These are phyloP conservation scores for Termitomyces heimii DNA, from an alignment of 768 basidiomycete genomes.

Conservation along the genomic window DNA sequence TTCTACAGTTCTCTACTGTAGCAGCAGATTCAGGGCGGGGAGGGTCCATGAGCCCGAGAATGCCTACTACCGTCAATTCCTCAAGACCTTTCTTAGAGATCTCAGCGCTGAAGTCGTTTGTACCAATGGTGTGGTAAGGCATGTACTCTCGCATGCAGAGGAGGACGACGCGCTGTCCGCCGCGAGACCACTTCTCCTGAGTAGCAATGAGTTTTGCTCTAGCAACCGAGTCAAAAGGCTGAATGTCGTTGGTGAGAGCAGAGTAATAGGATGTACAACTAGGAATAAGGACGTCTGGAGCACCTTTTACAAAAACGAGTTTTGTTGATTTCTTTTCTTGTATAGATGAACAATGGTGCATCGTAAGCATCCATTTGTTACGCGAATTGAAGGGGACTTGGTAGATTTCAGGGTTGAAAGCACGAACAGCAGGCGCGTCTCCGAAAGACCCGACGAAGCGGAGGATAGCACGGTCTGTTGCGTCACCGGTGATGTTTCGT, in stretches of 20 bases:
- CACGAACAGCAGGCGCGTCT: conserved; percentile 16
- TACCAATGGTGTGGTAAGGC: conserved; percentile 16
- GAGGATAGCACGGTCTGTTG: conserved; percentile 49
- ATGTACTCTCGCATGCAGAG: conserved; percentile 27
- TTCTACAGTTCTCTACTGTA: conserved; percentile 39
- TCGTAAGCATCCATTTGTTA: conserved; percentile 55
- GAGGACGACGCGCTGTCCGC: conserved; percentile 50
- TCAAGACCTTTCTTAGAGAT: conserved; percentile 30
- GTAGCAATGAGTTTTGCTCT: conserved; percentile 14
- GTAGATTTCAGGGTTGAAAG: conserved; percentile 20
- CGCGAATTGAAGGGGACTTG: conserved; percentile 42
- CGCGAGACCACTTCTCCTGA: conserved; percentile 37
- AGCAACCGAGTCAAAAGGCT: conserved; percentile 21
- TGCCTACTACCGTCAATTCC: conserved; percentile 40
- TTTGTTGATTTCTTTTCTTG: conserved; percentile 6
- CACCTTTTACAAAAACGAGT: conserved; percentile 50
- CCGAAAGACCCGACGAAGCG: conserved; percentile 34
- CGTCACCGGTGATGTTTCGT: conserved; percentile 36
- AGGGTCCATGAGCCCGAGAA: conserved; percentile 52
- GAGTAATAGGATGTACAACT: conserved; percentile 24
- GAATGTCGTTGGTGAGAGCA: conserved; percentile 14
- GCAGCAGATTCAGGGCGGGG: conserved; percentile 43
- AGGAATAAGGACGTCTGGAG: conserved; percentile 47
- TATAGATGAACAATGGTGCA: conserved; percentile 17
- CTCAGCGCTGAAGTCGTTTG: conserved; percentile 23